Evolutionary conservation across 108 stramenopile genomes (phyloP).

Genomic region (Cyclotella kingstonii): DNA sequence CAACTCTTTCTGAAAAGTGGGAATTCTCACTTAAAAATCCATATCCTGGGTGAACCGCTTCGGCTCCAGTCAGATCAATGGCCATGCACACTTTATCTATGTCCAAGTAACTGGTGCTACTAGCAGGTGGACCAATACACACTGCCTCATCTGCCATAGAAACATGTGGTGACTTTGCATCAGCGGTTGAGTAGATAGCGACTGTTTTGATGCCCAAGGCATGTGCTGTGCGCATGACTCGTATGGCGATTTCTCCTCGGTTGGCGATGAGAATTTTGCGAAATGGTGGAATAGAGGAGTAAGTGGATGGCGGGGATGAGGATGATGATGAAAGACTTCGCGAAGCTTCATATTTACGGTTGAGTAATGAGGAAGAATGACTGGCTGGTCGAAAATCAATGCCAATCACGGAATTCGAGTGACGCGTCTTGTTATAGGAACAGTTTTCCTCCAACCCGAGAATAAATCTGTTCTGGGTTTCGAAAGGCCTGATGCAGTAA

Average conservation of each 20-base stretch:
- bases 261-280: conserved; percentile 92
- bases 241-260: conserved; percentile 92
- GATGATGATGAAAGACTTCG: background rate
- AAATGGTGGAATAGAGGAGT: conserved; percentile 34
- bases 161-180: conserved; percentile 68
- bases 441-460: too few relatives aligned
- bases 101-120: conserved; percentile 72
- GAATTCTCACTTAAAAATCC: conserved; percentile 85
- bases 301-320: background rate
- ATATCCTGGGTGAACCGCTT: conserved; percentile 95
- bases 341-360: too few relatives aligned
- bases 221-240: conserved; percentile 87
- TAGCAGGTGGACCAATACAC: conserved; percentile 82
- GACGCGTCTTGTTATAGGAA: too few relatives aligned
- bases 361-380: background rate
- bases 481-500: too few relatives aligned
- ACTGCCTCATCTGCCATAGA: conserved; percentile 76
- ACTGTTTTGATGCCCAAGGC: conserved; percentile 81
- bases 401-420: too few relatives aligned
- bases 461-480: too few relatives aligned
- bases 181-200: conserved; percentile 88
- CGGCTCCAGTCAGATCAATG: conserved; percentile 62
- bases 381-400: too few relatives aligned
- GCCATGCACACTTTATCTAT: conserved; percentile 79
- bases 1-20: conserved; percentile 52